Evolutionary conservation across 2,329 filamentous ascomycete genomes (phyloP).

Genomic region (Neofusicoccum umdonicola): DNA sequence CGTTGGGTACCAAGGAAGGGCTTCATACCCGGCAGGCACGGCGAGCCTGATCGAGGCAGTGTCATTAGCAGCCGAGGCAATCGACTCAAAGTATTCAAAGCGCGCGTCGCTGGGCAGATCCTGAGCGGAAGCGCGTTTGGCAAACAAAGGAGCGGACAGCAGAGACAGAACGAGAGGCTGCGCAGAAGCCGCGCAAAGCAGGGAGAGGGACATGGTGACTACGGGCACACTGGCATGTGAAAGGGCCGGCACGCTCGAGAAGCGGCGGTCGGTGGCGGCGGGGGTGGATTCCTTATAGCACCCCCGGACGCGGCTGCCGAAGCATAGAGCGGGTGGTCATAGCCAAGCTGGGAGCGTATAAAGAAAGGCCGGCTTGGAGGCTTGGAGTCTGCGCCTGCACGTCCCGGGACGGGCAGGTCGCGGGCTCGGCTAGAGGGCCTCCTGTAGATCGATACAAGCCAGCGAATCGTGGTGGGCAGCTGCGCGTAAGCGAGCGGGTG

Average conservation of each 20-base stretch:
- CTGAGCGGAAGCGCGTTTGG: background rate
- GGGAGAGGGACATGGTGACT: background rate
- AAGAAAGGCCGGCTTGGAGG: background rate
- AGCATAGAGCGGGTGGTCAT: background rate
- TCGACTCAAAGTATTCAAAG: background rate
- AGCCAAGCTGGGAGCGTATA: conserved; percentile 6
- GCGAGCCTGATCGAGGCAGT: background rate
- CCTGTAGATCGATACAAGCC: background rate
- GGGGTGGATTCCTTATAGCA: conserved; percentile 1
- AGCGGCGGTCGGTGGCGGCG: background rate
- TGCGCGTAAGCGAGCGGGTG: background rate
- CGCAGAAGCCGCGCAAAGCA: conserved; percentile 6
- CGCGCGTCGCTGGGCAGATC: background rate
- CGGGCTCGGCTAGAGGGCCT: background rate
- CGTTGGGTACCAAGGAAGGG: conserved; percentile 67
- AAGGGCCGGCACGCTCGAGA: background rate
- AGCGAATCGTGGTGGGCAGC: background rate
- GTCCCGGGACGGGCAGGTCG: background rate
- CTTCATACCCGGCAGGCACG: conserved; percentile 35
- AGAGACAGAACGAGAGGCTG: conserved; percentile 10
- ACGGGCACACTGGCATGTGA: background rate
- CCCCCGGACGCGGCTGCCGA: background rate
- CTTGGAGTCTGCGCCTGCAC: background rate
- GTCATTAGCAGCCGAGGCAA: background rate
- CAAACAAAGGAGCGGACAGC: background rate